Conservation (phyloP, 257 asterid genomes). For the Datura wrightii region DNA sequence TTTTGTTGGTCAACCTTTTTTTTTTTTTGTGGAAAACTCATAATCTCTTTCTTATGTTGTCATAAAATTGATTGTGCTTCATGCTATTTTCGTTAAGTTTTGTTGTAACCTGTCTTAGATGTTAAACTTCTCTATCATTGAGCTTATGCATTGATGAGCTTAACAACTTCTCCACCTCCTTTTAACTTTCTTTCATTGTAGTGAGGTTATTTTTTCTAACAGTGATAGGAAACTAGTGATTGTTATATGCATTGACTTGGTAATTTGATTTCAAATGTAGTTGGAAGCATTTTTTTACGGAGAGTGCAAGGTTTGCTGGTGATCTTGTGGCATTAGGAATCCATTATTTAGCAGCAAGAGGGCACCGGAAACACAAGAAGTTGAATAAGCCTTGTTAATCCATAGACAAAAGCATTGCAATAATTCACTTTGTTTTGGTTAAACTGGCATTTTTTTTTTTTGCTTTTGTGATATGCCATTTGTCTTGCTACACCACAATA, state of each 20-base stretch:
- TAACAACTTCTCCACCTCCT: background rate
- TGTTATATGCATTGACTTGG: constrained; percentile 16
- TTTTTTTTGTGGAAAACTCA: background rate
- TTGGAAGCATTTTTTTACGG: background rate
- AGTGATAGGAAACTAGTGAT: background rate
- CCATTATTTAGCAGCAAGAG: constrained; percentile 4
- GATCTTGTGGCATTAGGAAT: background rate
- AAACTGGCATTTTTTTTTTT: background rate
- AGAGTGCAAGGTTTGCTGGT: constrained; percentile 1
- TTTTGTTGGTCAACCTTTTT: background rate
- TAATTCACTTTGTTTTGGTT: background rate
- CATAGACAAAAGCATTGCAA: background rate
- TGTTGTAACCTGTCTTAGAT: background rate
- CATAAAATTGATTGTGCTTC: background rate
- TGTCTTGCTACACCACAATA: background rate
- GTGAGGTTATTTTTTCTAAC: background rate
- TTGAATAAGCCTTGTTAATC: background rate
- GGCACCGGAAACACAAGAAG: constrained; percentile 13
- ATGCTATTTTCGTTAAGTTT: background rate
- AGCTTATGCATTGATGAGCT: background rate
- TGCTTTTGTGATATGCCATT: background rate
- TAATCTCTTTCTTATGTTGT: background rate
- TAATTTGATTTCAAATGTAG: constrained; percentile 29
- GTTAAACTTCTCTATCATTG: background rate
- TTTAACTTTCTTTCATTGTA: background rate